Conservation (phyloP, 257 asterid genomes). For the Solanum appendiculatum region DNA sequence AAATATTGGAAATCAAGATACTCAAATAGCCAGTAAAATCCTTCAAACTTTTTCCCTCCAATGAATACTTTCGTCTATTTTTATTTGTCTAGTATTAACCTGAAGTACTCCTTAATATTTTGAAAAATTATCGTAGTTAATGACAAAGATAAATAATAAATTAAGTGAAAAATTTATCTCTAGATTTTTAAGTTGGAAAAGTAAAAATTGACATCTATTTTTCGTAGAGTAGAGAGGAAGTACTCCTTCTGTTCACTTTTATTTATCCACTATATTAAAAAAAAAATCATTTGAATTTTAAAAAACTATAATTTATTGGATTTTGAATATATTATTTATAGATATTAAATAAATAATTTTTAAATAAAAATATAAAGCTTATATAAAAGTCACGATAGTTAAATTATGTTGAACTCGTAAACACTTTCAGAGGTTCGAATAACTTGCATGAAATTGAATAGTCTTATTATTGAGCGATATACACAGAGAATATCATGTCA, state of each 20-base stretch:
- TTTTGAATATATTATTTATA: not conserved
- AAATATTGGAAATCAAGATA: conserved; percentile 24
- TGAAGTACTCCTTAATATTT: not conserved
- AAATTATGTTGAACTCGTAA: too few relatives aligned
- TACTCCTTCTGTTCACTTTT: too few relatives aligned
- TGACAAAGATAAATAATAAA: not conserved
- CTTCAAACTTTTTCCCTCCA: not conserved
- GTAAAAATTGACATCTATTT: too few relatives aligned
- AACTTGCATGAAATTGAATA: too few relatives aligned
- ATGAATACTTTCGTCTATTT: not conserved
- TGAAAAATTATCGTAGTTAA: too few relatives aligned
- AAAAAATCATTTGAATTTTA: not conserved
- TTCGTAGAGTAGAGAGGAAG: too few relatives aligned
- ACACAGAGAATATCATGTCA: not conserved
- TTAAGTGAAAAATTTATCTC: not conserved
- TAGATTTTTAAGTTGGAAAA: too few relatives aligned
- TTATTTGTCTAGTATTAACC: not conserved
- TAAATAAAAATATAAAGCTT: too few relatives aligned
- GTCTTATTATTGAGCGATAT: not conserved
- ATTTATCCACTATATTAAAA: too few relatives aligned
- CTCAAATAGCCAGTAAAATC: conserved; percentile 3
- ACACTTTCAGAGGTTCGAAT: not conserved
- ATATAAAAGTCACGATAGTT: too few relatives aligned
- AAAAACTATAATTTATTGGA: accelerated
- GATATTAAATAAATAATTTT: not conserved